Evolutionary conservation across 495 filamentous ascomycete genomes (phyloP), one percentile per base, ranked within the genome.

Genomic region (Penicillium atrosanguineum): DNA sequence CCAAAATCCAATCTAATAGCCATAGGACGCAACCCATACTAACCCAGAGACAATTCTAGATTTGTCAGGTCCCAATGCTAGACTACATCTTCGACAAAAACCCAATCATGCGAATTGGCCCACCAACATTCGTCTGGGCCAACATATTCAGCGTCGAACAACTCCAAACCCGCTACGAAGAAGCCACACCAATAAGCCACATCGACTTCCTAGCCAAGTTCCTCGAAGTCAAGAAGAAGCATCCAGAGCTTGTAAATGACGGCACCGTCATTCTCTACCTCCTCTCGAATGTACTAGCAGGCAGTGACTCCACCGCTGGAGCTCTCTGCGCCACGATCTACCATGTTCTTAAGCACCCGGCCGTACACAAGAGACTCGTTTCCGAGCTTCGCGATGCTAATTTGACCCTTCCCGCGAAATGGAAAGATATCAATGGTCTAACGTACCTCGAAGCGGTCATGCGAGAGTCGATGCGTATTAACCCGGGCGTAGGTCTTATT

Each of bases 381-480:
- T 39, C 48, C 3, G 73, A 75, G 20, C 55, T 79, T 3, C 50
- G 39, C 0, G 19, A 16, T 2, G 60, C 57, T 16, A 48, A 56
- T 4, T 36, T 64, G 1, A 12, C 52, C 18, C 41, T 62, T 0
- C 55, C 60, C 4, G 60, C 52, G 0, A 44, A 44, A 36, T 62
- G 48, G 46, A 62, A 56, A 37, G 60, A 62, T 25, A 44, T 64
- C 12, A 52, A 59, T 12, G 39, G 57, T n/a, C 65, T 88, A 9
- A 71, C 63, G 1, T 90, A 89, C 57, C 78, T 90, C 12, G 83
- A 85, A 50, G 83, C 86, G 5, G 80, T 81, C 34, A 79, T 90
- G 57, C 85, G 88, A 67, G 88, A 91, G 67, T 73, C 81, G 0
- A 80, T 89, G 64, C 77, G 87, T 4, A 47, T 89, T 16, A 82